phyloP scores from a whole-genome alignment of 2,329 filamentous ascomycete genomes.

The Arthrobotrys entomopaga region DNA sequence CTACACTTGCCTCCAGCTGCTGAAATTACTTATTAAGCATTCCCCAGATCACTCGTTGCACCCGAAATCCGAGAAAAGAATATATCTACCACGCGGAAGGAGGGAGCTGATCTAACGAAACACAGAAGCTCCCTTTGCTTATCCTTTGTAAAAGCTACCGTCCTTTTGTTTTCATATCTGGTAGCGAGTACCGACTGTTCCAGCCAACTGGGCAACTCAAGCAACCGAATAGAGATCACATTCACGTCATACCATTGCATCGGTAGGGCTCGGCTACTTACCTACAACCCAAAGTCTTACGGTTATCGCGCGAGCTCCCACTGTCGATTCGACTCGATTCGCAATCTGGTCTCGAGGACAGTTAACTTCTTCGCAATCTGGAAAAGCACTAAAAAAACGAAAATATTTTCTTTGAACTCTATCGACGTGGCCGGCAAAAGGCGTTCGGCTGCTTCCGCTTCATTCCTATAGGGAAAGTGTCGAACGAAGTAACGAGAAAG shows the following conservation, averaged over 20 bases:
- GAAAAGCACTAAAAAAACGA: background rate
- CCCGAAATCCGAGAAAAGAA: slow-evolving; percentile 4
- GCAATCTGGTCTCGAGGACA: no score
- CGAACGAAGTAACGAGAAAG: slow-evolving; percentile 6
- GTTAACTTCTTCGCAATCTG: slow-evolving; percentile 1
- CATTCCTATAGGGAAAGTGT: slow-evolving; percentile 45
- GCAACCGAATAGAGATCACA: background rate
- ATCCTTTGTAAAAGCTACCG: slow-evolving; percentile 17
- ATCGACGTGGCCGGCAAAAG: slow-evolving; percentile 23
- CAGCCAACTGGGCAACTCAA: background rate
- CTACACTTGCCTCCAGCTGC: background rate
- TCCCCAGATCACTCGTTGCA: slow-evolving; percentile 12
- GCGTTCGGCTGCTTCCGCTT: slow-evolving; percentile 27
- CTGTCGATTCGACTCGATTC: slow-evolving; percentile 1
- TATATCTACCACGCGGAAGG: slow-evolving; percentile 28
- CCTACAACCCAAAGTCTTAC: slow-evolving; percentile 3
- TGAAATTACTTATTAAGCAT: slow-evolving; percentile 24
- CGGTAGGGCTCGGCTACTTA: slow-evolving; percentile 21
- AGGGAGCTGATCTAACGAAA: slow-evolving; percentile 25
- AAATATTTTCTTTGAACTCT: background rate
- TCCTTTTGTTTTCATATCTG: background rate
- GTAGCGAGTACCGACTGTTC: slow-evolving; percentile 19
- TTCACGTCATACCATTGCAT: slow-evolving; percentile 32
- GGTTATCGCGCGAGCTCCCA: slow-evolving; percentile 8
- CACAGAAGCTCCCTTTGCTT: slow-evolving; percentile 15